Base-by-base conservation (phyloP, 2,329 filamentous ascomycete species). In the Alternaria infectoria region DNA sequence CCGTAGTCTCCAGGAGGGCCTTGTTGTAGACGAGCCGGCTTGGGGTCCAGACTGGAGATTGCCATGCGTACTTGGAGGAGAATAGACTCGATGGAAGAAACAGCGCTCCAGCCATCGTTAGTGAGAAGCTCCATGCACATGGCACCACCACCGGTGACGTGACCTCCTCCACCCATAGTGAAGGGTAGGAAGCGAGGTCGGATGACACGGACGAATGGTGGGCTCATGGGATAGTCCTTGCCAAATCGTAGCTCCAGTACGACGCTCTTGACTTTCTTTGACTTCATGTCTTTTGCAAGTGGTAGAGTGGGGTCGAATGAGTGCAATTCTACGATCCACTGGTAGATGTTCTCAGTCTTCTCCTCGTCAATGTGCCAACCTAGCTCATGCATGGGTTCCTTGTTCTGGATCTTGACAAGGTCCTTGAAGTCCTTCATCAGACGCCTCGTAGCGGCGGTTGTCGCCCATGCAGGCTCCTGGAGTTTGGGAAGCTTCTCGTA, bases 291-390 rank as follows among this genome's bases (percentile, higher is more conserved):
- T 57, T 86, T 75, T 0, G 91, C 89, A 1, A 97, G 83, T 1
- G 91, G 92, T 0, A 96, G 83, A 2, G 81, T 77, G 0, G 81
- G 67, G 23, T 93, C 90, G 72, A 97, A 97, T 46, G 90, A 92
- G 77, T 97, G 94, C 2, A 97, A 83, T 77, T 97, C 92, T 6
- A 96, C 89, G 62, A 97, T 93, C 93, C 93, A 97, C 73, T 96
- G 93, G 73, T 96, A 97, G 65, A 93, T 85, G 72, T 94, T 96
- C 6, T 83, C 86, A 40, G 94, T 83, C 54, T 87, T 86, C 12
- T 84, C 82, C 13, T 85, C 81, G 72, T 96, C 87, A 59, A 97
- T 89, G 74, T 93, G 93, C 93, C 93, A 97, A 15, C 94, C 94
- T 0, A 96, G 85, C 62, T 91, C 87, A 62, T 90, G 85, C 2